These are phyloP conservation scores for Firmiana major DNA, from an alignment of 345 rosid species.

Conservation along the genomic window DNA sequence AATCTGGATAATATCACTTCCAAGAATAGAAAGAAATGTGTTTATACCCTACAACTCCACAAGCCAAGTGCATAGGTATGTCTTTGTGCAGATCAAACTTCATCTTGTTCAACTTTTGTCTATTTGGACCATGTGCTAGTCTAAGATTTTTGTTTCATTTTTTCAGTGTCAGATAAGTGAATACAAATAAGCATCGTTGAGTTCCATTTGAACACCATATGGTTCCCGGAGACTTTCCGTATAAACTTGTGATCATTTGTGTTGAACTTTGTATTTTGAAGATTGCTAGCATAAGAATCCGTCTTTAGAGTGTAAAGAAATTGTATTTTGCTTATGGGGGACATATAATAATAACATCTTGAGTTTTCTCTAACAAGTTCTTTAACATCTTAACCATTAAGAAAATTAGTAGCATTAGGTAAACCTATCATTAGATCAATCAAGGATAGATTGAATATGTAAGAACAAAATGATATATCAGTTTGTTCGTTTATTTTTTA, in stretches of 20 bases:
- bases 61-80: background rate
- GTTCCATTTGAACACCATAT: background rate
- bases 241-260: background rate
- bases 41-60: background rate
- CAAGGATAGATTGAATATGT: too few relatives aligned
- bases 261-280: background rate
- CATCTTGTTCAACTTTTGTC: background rate
- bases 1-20: background rate
- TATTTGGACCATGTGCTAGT: too few relatives aligned
- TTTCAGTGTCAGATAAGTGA: too few relatives aligned
- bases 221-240: background rate
- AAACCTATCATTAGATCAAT: too few relatives aligned
- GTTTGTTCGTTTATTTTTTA: too few relatives aligned
- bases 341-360: background rate
- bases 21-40: background rate
- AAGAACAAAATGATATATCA: too few relatives aligned
- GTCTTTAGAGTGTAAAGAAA: background rate
- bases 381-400: too few relatives aligned
- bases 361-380: too few relatives aligned
- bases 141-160: too few relatives aligned
- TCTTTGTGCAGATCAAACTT: background rate
- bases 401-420: too few relatives aligned
- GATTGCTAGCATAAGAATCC: background rate
- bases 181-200: too few relatives aligned
- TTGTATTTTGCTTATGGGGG: background rate